A percentile compares a stretch with the other conserved stretches of the same genome.
These are phyloP conservation scores for Exophiala mesophila DNA, from an alignment of 2,329 filamentous ascomycete species.

Conservation along the genomic window DNA sequence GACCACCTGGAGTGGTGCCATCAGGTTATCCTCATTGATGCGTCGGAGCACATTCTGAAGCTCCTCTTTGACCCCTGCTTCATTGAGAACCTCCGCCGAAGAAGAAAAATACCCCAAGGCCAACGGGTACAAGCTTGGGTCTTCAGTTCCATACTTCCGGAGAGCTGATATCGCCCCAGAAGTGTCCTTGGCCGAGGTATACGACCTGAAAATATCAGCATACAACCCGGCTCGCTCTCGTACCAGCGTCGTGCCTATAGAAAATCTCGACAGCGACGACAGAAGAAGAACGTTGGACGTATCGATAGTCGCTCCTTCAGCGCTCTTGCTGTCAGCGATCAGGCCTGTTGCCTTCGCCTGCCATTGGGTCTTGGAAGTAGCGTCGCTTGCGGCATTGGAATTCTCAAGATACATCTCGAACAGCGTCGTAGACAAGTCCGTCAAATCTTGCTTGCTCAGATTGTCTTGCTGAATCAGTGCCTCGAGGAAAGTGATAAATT, in stretches of 20 bases:
- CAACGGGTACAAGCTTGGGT: conserved; percentile 87
- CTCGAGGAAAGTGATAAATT: conserved; percentile 90
- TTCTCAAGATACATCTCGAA: conserved; percentile 98
- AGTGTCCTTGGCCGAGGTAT: conserved; percentile 88
- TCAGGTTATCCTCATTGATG: conserved; percentile 84
- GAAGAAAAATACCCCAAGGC: conserved; percentile 92
- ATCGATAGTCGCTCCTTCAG: conserved; percentile 61
- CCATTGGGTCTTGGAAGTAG: conserved; percentile 66
- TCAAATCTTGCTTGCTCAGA: conserved; percentile 68
- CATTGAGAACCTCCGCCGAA: conserved; percentile 70
- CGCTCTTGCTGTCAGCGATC: conserved; percentile 62
- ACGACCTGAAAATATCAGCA: conserved; percentile 95
- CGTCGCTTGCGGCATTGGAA: conserved; percentile 67
- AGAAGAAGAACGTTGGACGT: conserved; percentile 90
- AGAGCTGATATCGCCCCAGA: conserved; percentile 83
- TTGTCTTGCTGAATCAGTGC: conserved; percentile 70
- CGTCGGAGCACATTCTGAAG: conserved; percentile 73
- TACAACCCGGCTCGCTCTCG: conserved; percentile 87
- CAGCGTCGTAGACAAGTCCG: conserved; percentile 86
- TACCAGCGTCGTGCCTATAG: conserved; percentile 84
- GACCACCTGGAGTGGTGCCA: conserved; percentile 95
- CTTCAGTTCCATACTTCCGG: conserved; percentile 83
- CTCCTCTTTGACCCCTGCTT: conserved; percentile 72
- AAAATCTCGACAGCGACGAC: conserved; percentile 86
- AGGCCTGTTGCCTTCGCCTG: conserved; percentile 84